phyloP scores from a whole-genome alignment of 176 grass and related monocot species.

The Stipa capillata region DNA sequence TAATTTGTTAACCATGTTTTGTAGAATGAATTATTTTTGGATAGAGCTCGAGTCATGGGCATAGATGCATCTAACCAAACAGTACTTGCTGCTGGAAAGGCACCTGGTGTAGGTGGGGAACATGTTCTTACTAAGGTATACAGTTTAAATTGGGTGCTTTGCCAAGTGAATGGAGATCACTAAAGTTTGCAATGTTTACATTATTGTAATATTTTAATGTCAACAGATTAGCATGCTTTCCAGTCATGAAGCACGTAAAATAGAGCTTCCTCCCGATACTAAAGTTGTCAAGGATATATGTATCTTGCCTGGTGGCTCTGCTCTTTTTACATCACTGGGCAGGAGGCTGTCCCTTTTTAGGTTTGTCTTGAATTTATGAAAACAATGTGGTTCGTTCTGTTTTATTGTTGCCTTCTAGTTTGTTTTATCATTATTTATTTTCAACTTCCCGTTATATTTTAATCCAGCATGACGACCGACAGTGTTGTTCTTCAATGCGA shows the following conservation, averaged over 20 bases:
- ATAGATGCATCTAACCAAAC: conserved; percentile 66
- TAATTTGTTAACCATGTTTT: conserved; percentile 14
- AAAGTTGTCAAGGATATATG: conserved; percentile 70
- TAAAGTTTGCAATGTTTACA: not conserved
- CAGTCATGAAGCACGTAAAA: conserved; percentile 22
- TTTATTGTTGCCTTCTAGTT: not conserved
- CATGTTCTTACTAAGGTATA: conserved; percentile 75
- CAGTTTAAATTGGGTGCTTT: not conserved
- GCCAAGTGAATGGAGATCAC: not conserved
- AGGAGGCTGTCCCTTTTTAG: conserved; percentile 66
- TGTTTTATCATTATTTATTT: conserved; percentile 1
- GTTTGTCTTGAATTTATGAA: conserved; percentile 36
- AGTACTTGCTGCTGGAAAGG: conserved; percentile 57
- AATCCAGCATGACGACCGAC: conserved; percentile 55
- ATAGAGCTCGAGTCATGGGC: conserved; percentile 66
- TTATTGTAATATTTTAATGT: not conserved
- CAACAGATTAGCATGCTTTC: conserved; percentile 63
- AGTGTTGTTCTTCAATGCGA: conserved; percentile 56
- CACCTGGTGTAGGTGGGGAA: conserved; percentile 35
- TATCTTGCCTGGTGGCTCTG: conserved; percentile 49
- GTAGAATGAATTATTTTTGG: conserved; percentile 57
- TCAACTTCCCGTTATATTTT: conserved; percentile 26
- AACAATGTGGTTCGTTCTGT: not conserved
- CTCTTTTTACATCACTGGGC: conserved; percentile 71
- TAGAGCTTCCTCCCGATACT: conserved; percentile 60